Conservation (phyloP, 2,329 filamentous ascomycete genomes). For the Zasmidium angulare region DNA sequence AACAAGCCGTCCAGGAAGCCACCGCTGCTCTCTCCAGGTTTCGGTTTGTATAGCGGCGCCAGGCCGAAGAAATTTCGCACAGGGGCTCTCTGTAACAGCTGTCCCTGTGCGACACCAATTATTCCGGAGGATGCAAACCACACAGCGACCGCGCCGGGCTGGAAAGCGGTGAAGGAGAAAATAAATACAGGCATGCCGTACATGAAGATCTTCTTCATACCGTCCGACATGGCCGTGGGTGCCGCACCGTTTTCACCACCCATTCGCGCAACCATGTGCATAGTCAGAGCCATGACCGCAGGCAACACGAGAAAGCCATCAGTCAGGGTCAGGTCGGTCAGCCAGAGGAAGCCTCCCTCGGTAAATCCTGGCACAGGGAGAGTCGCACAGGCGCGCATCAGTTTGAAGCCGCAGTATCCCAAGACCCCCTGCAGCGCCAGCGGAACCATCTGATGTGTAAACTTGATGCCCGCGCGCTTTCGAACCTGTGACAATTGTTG, state of each 20-base stretch:
- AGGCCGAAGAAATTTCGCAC: slow-evolving; percentile 42
- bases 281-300: slow-evolving; percentile 31
- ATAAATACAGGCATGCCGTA: slow-evolving; percentile 55
- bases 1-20: slow-evolving; percentile 6
- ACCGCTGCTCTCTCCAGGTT: slow-evolving; percentile 3
- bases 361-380: slow-evolving; percentile 81
- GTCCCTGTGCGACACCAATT: slow-evolving; percentile 41
- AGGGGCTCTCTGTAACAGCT: slow-evolving; percentile 37
- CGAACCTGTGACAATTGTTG: slow-evolving; percentile 54
- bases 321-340: slow-evolving; percentile 69
- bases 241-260: slow-evolving; percentile 52
- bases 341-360: slow-evolving; percentile 71
- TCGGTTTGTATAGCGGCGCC: slow-evolving; percentile 34
- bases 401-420: slow-evolving; percentile 77
- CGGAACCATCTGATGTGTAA: slow-evolving; percentile 54
- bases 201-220: slow-evolving; percentile 42
- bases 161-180: slow-evolving; percentile 54
- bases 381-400: slow-evolving; percentile 69
- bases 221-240: slow-evolving; percentile 27
- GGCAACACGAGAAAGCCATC: slow-evolving; percentile 83
- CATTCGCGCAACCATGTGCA: slow-evolving; percentile 38
- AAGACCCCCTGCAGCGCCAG: slow-evolving; percentile 65
- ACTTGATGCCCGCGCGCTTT: slow-evolving; percentile 55
- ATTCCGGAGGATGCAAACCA: slow-evolving; percentile 57
- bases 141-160: slow-evolving; percentile 60